A percentile compares a stretch with the other conserved stretches of the same genome.
Evolutionary conservation across 1,284 basidiomycete species (phyloP).

Genomic region (Vanrija humicola): DNA sequence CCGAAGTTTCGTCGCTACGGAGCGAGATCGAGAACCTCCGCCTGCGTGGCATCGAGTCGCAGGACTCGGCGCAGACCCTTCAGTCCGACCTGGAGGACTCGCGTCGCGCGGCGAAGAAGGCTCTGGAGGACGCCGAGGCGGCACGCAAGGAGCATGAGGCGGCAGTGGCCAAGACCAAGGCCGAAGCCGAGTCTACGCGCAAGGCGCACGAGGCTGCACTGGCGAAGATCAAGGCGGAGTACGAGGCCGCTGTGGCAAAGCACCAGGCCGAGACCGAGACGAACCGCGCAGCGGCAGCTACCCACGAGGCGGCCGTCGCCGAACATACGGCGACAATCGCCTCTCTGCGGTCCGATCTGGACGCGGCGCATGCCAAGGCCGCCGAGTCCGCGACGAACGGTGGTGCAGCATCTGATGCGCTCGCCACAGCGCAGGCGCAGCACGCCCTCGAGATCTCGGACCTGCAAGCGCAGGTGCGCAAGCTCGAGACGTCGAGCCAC

Average conservation of each 20-base stretch:
- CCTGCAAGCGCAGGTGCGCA: slow-evolving; percentile 68
- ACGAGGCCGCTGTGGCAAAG: not conserved
- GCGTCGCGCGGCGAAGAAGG: not conserved
- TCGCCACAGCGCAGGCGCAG: slow-evolving; percentile 54
- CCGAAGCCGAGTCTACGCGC: not conserved
- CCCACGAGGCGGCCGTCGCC: slow-evolving; percentile 6
- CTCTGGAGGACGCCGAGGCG: slow-evolving; percentile 6
- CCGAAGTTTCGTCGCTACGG: not conserved
- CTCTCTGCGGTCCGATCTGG: not conserved
- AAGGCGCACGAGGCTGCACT: not conserved
- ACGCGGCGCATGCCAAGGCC: not conserved
- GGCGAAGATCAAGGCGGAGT: not conserved
- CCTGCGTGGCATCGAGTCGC: not conserved
- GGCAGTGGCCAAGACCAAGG: slow-evolving; percentile 2
- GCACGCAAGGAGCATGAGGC: slow-evolving; percentile 4
- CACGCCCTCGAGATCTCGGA: slow-evolving; percentile 73
- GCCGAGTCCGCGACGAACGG: not conserved
- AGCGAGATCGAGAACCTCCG: not conserved
- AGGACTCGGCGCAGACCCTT: not conserved
- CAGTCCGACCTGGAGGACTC: slow-evolving; percentile 1
- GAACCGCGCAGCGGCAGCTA: not conserved
- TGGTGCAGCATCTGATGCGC: not conserved
- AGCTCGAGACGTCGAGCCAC: slow-evolving; percentile 67
- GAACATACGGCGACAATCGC: not conserved
- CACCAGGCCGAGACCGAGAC: slow-evolving; percentile 8